These are phyloP conservation scores for Pythium insidiosum DNA, from an alignment of 352 stramenopile genomes.

Conservation along the genomic window DNA sequence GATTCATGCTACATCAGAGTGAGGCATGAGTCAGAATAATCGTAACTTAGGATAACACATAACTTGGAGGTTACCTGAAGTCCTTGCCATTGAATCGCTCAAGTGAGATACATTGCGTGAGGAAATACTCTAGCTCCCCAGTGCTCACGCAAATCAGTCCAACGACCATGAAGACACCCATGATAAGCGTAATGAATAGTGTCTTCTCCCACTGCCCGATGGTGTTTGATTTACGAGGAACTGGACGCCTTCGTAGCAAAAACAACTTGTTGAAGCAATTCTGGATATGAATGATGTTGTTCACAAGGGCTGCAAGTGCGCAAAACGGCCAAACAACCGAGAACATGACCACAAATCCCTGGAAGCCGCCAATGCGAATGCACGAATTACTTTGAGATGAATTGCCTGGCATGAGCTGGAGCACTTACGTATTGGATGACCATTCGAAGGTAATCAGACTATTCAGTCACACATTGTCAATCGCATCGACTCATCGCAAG, in stretches of 20 bases:
- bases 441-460: constrained; percentile 83
- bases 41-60: background rate
- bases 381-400: too few relatives aligned
- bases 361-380: too few relatives aligned
- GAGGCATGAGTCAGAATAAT: background rate
- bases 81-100: constrained; percentile 75
- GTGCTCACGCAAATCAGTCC: constrained; percentile 81
- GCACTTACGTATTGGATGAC: constrained; percentile 79
- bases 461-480: background rate
- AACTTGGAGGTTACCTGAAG: constrained; percentile 46
- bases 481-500: background rate
- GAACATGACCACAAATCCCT: constrained; percentile 88
- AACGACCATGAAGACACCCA: constrained; percentile 78
- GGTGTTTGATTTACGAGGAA: constrained; percentile 76
- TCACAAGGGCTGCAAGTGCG: constrained; percentile 59
- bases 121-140: constrained; percentile 78
- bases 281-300: constrained; percentile 79
- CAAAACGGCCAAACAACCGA: constrained; percentile 85
- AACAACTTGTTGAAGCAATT: constrained; percentile 83
- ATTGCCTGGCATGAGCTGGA: too few relatives aligned
- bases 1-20: constrained; percentile 48
- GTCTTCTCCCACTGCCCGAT: constrained; percentile 86
- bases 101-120: constrained; percentile 58
- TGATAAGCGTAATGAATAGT: constrained; percentile 74
- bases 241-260: constrained; percentile 50